Base-by-base conservation (phyloP, 768 basidiomycete species). In the Clitopilus passeckerianus region DNA sequence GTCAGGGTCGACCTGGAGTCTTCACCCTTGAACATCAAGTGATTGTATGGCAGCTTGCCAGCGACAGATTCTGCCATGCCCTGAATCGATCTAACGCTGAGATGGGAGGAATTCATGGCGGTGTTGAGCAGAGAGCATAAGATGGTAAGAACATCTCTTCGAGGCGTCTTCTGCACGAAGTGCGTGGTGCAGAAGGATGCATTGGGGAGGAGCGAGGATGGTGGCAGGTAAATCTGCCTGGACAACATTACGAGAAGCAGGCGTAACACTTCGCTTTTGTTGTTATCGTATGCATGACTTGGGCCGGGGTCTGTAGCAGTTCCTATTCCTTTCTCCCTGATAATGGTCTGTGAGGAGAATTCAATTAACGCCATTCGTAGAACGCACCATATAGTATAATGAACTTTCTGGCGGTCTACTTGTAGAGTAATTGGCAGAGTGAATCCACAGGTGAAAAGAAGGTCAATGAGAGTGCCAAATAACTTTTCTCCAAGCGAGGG, bases 111-210 rank as follows among this genome's bases (percentile, higher is more conserved):
- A 71, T 89, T 91, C 81, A 92, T 83, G 57, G 86, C 85, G 9
- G 93, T 96, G 69, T 99, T 99, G 60, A 99, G 77, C 50, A 97
- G 75, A 4, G 95, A 98, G 72, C 96, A 99, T 7, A 99, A 75
- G 24, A 98, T 76, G 3, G 95, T 95, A 58, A 99, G 80, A n/a
- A 95, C 87, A 65, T 95, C 84, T 44, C 90, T 84, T 58, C 93
- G 82, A 60, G 88, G 80, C 57, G 86, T 83, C 70, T 86, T 79
- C 71, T 93, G 90, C 9, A 90, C 87, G 53, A 93, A 78, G 68
- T 93, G 84, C 7, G 90, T 80, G 16, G 91, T 85, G 67, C 91
- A 94, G 46, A 84, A 79, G 2, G 91, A 90, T 0, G 90, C 89
- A 57, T 83, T 86, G 16, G 84, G 81, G 71, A 89, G 84, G 20